Evolutionary conservation across 768 basidiomycete genomes (phyloP).

Genomic region (Multifurca ochricompacta): DNA sequence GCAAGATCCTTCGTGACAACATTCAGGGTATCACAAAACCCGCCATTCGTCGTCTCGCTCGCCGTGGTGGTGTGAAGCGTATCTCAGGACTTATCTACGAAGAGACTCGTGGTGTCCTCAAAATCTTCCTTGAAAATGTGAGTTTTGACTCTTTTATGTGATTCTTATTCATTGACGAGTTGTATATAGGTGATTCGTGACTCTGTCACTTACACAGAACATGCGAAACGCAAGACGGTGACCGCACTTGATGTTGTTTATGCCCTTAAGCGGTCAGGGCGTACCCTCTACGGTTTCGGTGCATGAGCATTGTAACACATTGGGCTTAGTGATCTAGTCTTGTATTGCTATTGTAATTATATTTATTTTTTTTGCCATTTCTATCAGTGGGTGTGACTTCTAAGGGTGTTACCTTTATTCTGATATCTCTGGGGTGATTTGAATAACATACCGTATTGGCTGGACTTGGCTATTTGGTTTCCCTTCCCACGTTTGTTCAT

Average conservation of each 20-base stretch:
- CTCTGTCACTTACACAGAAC: conserved; percentile 97
- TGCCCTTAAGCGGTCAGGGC: conserved; percentile 76
- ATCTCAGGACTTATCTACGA: conserved; percentile 54
- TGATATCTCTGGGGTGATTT: no score
- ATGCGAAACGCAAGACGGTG: conserved; percentile 93
- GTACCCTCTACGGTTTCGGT: conserved; percentile 91
- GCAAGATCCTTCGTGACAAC: conserved; percentile 76
- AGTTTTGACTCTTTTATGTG: conserved; percentile 14
- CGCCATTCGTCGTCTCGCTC: conserved; percentile 54
- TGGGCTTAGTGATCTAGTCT: conserved; percentile 15
- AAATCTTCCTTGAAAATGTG: conserved; percentile 42
- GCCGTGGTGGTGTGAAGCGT: conserved; percentile 62
- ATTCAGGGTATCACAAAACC: conserved; percentile 74
- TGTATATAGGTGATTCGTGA: conserved; percentile 77
- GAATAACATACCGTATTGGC: no score
- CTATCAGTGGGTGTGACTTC: no score
- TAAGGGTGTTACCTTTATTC: neutral
- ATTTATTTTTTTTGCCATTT: conserved; percentile 23
- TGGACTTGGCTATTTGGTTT: no score
- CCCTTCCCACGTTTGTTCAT: no score
- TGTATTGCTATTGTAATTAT: conserved; percentile 31
- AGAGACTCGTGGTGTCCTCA: conserved; percentile 59
- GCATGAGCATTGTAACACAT: conserved; percentile 42
- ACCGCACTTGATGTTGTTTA: conserved; percentile 93
- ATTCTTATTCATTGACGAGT: neutral